Base-by-base conservation (phyloP, 139 green algal genomes). In the Trebouxia sp. region DNA sequence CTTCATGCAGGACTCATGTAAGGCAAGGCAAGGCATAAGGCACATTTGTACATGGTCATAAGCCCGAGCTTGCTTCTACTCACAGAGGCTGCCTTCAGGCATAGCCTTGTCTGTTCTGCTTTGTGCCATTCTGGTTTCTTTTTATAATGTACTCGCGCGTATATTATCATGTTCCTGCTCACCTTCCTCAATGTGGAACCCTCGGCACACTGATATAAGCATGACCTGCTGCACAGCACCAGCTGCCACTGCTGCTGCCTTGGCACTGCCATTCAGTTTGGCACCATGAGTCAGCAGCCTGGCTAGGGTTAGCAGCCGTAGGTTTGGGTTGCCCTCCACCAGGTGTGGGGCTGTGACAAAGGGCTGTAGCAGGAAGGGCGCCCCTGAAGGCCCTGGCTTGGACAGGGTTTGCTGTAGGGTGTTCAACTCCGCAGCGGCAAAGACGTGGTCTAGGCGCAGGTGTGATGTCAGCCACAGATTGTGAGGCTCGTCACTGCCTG, bases 351-450 rank as follows among this genome's bases (percentile, higher is more conserved):
- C 45, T 7, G 37, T 70, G 10, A 77, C 65, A 20, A 83, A 51
- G 41, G 78, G 42, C 45, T 83, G 78, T 39, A 83, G 78, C 78
- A 83, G 37, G 65, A 83, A 83, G 17, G 65, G 43, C 26, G 55
- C 35, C 6, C 66, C 65, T 47, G 70, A 51, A 15, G 30, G 42
- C n/a, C 74, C 45, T 39, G 38, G 45, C 9, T 37, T 56, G 77
- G 58, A 62, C 5, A 82, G 58, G 15, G 26, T 32, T 22, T 82
- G 55, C 56, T 75, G 41, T 26, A 83, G 78, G 8, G 32, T 39
- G 24, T 50, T 20, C 62, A 66, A 20, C 5, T 67, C 41, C 30
- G 78, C 65, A 32, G 78, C 78, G 7, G 78, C 42, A 26, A 83
- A 50, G 42, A 83, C 30, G 20, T 77, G 42, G n/a, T 65, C 20